Base-by-base conservation (phyloP, 2,329 filamentous ascomycete genomes). In the Penicillium freii region DNA sequence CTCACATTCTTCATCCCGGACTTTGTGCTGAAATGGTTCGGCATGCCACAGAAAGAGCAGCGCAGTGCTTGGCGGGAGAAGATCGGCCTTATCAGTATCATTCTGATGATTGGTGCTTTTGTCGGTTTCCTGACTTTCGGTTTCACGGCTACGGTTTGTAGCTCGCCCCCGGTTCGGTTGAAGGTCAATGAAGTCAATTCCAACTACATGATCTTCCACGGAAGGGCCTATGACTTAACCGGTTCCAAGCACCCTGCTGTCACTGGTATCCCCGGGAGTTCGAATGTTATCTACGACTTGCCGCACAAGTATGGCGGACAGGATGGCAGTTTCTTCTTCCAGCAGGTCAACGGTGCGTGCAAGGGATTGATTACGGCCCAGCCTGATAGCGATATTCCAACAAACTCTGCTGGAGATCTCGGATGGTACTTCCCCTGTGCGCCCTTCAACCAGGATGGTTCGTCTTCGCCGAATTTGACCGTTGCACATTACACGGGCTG, bases 401-500 rank as follows among this genome's bases (percentile, higher is more conserved):
- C 88, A 6, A 87, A 96, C 71, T 76, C 74, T 27, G 77, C 87
- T 51, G 86, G 84, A 7, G 87, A 96, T 56, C 78, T 99, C 60
- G 94, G 88, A 1, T 99, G 94, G 93, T 99, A 99, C 73, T 97
- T 97, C 72, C 94, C 94, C 3, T 99, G 94, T 80, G 87, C 83
- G 5, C 82, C 89, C 1, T 95, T 92, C 81, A 95, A 95, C 65
- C 94, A 97, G 76, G 94, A 99, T 71, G 94, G 94, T 25, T 96
- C 92, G 1, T 85, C 82, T 25, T 76, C 84, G 60, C 87, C 89
- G 1, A 97, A 99, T 72, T 74, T 79, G 42, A 92, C 91, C 0
- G 81, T 82, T 39, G 83, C 85, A 0, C 88, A 89, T 73, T 97
- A 97, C 72, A 78, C 87, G 33, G 94, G 95, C 33, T 97, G 94